These are phyloP conservation scores for Brassica juncea DNA, from an alignment of 345 rosid genomes.

Conservation along the genomic window DNA sequence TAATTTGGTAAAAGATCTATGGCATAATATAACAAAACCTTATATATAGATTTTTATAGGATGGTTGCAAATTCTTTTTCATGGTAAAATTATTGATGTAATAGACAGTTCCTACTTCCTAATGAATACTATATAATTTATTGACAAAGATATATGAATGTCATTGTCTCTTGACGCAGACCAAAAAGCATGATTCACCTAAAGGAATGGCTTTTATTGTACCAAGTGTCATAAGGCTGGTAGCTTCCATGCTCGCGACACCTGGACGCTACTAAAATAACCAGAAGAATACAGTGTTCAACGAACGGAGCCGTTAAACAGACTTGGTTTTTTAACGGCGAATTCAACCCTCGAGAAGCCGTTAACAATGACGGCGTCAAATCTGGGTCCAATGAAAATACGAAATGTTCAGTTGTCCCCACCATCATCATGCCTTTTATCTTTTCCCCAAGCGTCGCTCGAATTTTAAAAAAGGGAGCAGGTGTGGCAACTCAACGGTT, in stretches of 20 bases:
- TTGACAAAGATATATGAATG: not conserved
- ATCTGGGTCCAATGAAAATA: slow-evolving; percentile 14
- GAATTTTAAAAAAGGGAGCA: not conserved
- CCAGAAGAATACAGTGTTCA: too few species aligned
- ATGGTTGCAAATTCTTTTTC: too few species aligned
- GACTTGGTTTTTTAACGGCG: not conserved
- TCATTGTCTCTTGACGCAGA: not conserved
- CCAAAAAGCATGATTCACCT: slow-evolving; percentile 27
- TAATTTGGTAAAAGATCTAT: too few species aligned
- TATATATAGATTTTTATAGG: too few species aligned
- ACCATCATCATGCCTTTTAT: not conserved
- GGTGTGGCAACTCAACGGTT: slow-evolving; percentile 4
- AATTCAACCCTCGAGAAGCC: not conserved
- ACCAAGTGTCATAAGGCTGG: not conserved
- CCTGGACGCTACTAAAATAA: slow-evolving; percentile 1
- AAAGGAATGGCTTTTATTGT: not conserved
- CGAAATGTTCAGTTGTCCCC: not conserved
- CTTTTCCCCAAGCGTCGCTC: slow-evolving; percentile 11
- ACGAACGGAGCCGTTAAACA: slow-evolving; percentile 19
- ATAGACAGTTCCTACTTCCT: slow-evolving; percentile 22
- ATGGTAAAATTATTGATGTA: too few species aligned
- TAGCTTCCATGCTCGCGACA: not conserved
- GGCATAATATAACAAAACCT: too few species aligned
- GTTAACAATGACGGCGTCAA: slow-evolving; percentile 23
- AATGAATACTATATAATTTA: not conserved